phyloP scores from a whole-genome alignment of 2,329 filamentous ascomycete genomes.

The Dryadomyces quercus-mongolicae region DNA sequence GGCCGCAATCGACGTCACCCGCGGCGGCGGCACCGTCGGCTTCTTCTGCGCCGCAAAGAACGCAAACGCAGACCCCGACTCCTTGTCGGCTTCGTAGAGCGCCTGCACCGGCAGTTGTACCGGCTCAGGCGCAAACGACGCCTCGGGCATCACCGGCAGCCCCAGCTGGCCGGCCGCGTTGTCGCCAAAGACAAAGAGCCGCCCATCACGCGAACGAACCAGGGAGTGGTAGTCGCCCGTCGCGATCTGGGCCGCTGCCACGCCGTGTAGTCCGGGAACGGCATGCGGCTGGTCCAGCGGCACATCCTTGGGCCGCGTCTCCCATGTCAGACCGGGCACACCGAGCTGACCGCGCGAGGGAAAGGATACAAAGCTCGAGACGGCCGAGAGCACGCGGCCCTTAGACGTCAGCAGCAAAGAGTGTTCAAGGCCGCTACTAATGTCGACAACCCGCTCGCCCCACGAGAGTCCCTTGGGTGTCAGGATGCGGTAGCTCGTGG shows the following conservation, averaged over 20 bases:
- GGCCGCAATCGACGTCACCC: conserved; percentile 67
- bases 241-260: conserved; percentile 62
- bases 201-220: conserved; percentile 61
- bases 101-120: conserved; percentile 56
- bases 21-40: conserved; percentile 26
- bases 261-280: conserved; percentile 57
- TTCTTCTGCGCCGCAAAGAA: background rate
- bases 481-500: conserved; percentile 55
- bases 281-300: conserved; percentile 76
- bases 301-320: conserved; percentile 55
- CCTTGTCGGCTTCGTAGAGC: conserved; percentile 44
- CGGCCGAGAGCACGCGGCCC: conserved; percentile 82
- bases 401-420: conserved; percentile 72
- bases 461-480: conserved; percentile 51
- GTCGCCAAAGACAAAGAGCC: conserved; percentile 80
- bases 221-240: conserved; percentile 80
- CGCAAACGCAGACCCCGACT: background rate
- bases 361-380: conserved; percentile 64
- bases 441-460: conserved; percentile 61
- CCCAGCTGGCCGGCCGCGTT: conserved; percentile 87
- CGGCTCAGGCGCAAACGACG: conserved; percentile 55
- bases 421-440: conserved; percentile 75
- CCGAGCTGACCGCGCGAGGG: conserved; percentile 80
- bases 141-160: conserved; percentile 54
- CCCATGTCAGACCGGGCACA: conserved; percentile 70